Percentiles rank a stretch among this genome's conserved stretches.
Evolutionary conservation across 2,329 filamentous ascomycete species (phyloP).

Genomic region (Canariomyces notabilis): DNA sequence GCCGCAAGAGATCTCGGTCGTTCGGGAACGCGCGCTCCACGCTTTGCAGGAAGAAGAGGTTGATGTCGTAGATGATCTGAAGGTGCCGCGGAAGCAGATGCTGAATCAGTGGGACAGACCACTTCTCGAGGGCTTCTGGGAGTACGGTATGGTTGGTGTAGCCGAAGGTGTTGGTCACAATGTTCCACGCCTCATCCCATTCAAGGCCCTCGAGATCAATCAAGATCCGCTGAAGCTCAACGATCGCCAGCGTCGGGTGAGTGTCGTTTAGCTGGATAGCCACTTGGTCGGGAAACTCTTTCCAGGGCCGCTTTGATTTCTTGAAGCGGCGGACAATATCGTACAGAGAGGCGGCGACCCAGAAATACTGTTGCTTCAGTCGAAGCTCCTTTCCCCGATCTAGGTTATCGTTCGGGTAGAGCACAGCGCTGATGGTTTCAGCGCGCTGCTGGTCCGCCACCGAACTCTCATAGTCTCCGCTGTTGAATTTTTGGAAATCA

Average conservation of each 20-base stretch:
- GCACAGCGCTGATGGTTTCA: constrained; percentile 96
- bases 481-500: constrained; percentile 99
- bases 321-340: constrained; percentile 98
- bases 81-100: constrained; percentile 89
- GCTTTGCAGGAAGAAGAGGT: constrained; percentile 82
- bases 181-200: constrained; percentile 89
- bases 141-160: constrained; percentile 99
- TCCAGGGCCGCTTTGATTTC: constrained; percentile 89
- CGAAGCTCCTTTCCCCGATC: constrained; percentile 95
- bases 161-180: constrained; percentile 73
- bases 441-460: constrained; percentile 97
- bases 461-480: constrained; percentile 93
- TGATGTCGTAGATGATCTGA: constrained; percentile 98
- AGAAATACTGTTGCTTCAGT: constrained; percentile 99
- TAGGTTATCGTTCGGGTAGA: constrained; percentile 97
- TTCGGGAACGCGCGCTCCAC: constrained; percentile 90
- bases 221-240: constrained; percentile 90
- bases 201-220: constrained; percentile 84
- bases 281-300: constrained; percentile 86
- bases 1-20: constrained; percentile 75
- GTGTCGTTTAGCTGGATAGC: constrained; percentile 98
- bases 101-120: constrained; percentile 89
- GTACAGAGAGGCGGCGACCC: constrained; percentile 93
- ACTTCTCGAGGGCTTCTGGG: constrained; percentile 95
- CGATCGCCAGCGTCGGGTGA: constrained; percentile 91